Percentiles rank a stretch among this genome's conserved stretches.
phyloP scores from a whole-genome alignment of 208 protist genomes.

The Angomonas ambiguus region DNA sequence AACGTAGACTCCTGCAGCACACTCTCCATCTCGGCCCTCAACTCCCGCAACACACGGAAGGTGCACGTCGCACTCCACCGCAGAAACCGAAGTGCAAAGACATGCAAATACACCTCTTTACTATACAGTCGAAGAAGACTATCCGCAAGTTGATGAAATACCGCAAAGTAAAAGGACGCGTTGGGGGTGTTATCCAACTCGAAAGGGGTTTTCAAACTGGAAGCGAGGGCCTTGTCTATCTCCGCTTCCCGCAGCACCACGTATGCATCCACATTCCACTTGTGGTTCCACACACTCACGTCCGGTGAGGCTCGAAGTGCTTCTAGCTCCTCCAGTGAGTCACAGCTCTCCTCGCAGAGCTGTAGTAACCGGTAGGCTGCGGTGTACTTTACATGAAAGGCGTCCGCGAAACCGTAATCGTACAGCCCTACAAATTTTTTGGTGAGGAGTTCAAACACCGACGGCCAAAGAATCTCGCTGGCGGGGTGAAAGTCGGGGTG shows the following conservation, averaged over 20 bases:
- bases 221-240: conserved; percentile 29
- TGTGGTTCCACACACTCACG: conserved; percentile 72
- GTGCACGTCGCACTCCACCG: conserved; percentile 16
- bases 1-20: not conserved
- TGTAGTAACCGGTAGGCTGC: conserved; percentile 59
- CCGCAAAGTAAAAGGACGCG: conserved; percentile 16
- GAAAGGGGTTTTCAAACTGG: not conserved
- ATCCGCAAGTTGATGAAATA: conserved; percentile 22
- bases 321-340: conserved; percentile 46
- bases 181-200: not conserved
- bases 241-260: conserved; percentile 54
- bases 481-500: conserved; percentile 41
- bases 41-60: conserved; percentile 8
- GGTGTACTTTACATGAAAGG: conserved; percentile 69
- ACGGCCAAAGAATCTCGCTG: conserved; percentile 73
- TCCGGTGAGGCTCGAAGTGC: conserved; percentile 55
- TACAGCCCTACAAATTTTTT: conserved; percentile 78
- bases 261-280: conserved; percentile 90
- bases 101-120: conserved; percentile 32
- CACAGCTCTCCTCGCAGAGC: conserved; percentile 49
- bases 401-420: conserved; percentile 64
- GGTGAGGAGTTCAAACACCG: conserved; percentile 64
- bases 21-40: not conserved
- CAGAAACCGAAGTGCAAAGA: conserved; percentile 37
- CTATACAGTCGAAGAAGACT: conserved; percentile 38